Base-by-base conservation (phyloP, 2,329 filamentous ascomycete genomes). In the Coniochaeta sp. region DNA sequence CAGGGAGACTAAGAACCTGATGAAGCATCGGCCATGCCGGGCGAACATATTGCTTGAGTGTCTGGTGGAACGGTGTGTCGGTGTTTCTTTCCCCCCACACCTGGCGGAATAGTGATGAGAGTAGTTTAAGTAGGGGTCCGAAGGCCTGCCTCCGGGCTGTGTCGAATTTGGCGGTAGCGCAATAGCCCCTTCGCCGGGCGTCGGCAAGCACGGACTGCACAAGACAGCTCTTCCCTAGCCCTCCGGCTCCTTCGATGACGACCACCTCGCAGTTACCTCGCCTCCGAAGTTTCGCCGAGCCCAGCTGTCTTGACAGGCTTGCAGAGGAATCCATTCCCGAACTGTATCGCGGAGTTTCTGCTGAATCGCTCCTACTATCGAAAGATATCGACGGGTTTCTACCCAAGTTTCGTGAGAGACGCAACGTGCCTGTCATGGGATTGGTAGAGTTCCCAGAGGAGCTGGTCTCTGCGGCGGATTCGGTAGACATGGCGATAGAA, bases 31-130 rank as follows among this genome's bases (percentile, higher is more conserved):
- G 83, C 86, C 86, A 89, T 16, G 85, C 79, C 1, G 86, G 85
- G 28, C 80, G 80, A 52, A 88, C 79, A 62, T 86, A 86, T 58
- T 86, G 79, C 70, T 84, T 86, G 36, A 89, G 69, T 1, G 79
- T 73, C 65, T 83, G 81, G 62, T 88, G 86, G 60, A 89, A 87
- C 2, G 79, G 75, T 0, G 85, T 88, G 47, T 87, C 83, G 0
- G 85, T 87, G 65, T 88, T 84, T 42, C 81, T 80, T 69, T 89
- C 86, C 1, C 85, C 85, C 77, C 85, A 88, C 2, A 88, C 82
- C 68, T 89, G 86, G 66, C 84, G 84, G 71, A 88, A 88, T 17
- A 89, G 73, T 22, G 84, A 87, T 12, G 85, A 87, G 12, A 88
- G 71, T n/a, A 88, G 72, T 70, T 84, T 87, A 28, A 88, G 77